phyloP scores from a whole-genome alignment of 1,284 basidiomycete genomes.

The Chiua sp. region DNA sequence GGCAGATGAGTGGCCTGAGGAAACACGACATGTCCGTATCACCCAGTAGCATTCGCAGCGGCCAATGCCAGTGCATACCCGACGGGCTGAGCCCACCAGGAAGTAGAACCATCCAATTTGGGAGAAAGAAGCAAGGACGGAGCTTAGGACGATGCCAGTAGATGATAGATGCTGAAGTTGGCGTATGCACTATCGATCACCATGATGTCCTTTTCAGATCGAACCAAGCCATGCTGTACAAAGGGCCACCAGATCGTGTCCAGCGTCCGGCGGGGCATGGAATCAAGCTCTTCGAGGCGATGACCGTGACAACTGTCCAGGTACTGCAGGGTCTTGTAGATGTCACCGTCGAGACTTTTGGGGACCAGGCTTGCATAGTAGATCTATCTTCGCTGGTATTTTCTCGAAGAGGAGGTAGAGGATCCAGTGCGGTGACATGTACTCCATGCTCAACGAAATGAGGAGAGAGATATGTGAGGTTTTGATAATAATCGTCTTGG shows the following conservation, averaged over 20 bases:
- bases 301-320: conserved; percentile 68
- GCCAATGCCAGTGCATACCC: conserved; percentile 90
- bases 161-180: conserved; percentile 79
- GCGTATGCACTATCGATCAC: conserved; percentile 92
- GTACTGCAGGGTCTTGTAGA: conserved; percentile 60
- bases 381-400: conserved; percentile 55
- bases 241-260: conserved; percentile 97
- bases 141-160: conserved; percentile 22
- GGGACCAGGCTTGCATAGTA: conserved; percentile 60
- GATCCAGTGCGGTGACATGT: conserved; percentile 60
- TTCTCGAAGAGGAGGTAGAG: conserved; percentile 62
- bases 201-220: conserved; percentile 75
- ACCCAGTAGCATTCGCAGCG: conserved; percentile 88
- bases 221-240: conserved; percentile 86
- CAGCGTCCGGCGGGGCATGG: conserved; percentile 81
- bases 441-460: conserved; percentile 83
- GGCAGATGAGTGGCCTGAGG: conserved; percentile 89
- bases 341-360: conserved; percentile 39
- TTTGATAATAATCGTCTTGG: conserved; percentile 86
- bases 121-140: conserved; percentile 61
- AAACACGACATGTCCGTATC: conserved; percentile 98
- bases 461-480: conserved; percentile 80
- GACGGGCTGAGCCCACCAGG: conserved; percentile 98
- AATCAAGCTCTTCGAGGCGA: conserved; percentile 73
- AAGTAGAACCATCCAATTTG: conserved; percentile 91